Conservation (phyloP, 1,284 basidiomycete genomes). For the Gastroboletus turbinatus region DNA sequence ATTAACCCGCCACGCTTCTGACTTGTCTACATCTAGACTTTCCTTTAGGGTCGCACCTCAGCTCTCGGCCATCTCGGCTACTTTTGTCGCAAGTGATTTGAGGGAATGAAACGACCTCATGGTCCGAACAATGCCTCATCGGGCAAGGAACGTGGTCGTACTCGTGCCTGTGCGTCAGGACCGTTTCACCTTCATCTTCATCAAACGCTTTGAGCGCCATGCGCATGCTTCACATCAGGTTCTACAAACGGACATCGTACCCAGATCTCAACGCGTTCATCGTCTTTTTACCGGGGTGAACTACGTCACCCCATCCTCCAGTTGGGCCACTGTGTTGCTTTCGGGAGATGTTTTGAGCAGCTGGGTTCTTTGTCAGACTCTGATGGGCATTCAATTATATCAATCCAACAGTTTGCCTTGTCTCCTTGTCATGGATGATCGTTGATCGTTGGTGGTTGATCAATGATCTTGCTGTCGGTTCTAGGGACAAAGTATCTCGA, state of each 20-base stretch:
- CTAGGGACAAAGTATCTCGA: background rate
- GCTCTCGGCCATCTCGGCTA: background rate
- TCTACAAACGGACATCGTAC: background rate
- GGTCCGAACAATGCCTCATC: too few species aligned
- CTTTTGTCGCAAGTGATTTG: background rate
- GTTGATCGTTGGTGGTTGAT: background rate
- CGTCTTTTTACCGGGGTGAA: background rate
- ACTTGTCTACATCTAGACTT: background rate
- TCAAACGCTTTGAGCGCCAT: background rate
- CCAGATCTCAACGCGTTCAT: background rate
- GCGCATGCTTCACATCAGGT: too few species aligned
- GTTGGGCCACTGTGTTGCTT: background rate
- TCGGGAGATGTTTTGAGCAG: background rate
- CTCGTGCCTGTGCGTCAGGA: too few species aligned
- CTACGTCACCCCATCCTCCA: background rate
- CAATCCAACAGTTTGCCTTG: background rate
- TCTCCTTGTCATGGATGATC: background rate
- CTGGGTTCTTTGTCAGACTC: background rate
- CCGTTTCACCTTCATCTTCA: background rate
- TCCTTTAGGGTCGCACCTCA: background rate
- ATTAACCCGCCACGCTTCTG: background rate
- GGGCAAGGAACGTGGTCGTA: too few species aligned
- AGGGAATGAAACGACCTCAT: background rate
- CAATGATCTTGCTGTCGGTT: background rate
- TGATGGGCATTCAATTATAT: background rate